Conservation (phyloP, 495 filamentous ascomycete species). For the Neurospora tetrasperma region DNA sequence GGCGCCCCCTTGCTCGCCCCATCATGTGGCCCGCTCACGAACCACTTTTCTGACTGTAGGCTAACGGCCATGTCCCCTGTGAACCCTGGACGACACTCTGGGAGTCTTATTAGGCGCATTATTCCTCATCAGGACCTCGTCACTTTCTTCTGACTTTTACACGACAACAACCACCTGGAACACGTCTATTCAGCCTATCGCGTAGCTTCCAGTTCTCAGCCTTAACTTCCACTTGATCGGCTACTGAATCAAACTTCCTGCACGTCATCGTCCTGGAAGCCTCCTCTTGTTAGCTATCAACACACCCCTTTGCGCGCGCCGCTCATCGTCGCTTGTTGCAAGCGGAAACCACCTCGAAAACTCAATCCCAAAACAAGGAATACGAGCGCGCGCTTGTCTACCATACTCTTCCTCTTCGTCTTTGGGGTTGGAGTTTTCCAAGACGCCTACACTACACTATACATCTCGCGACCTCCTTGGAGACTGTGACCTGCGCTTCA, state of each 20-base stretch:
- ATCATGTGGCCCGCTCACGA: constrained; percentile 24
- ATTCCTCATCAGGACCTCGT: constrained; percentile 11
- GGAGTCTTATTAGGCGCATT: constrained; percentile 29
- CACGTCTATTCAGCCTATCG: neutral
- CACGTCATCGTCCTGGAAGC: neutral
- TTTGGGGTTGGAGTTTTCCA: neutral
- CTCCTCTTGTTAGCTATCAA: neutral
- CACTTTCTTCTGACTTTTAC: constrained; percentile 3
- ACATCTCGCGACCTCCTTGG: neutral
- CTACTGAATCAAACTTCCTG: neutral
- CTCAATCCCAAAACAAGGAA: neutral
- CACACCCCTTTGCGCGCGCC: neutral
- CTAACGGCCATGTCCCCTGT: constrained; percentile 12
- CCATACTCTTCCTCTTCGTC: neutral
- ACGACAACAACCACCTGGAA: neutral
- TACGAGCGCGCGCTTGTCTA: neutral
- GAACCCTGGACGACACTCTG: constrained; percentile 3
- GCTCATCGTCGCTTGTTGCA: neutral
- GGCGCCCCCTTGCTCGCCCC: constrained; percentile 8
- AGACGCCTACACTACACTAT: neutral
- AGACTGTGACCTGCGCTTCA: neutral
- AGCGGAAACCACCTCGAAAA: neutral
- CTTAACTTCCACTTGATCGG: neutral
- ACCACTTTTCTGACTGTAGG: constrained; percentile 3
- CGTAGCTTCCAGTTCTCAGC: neutral